Base-by-base conservation (phyloP, 495 filamentous ascomycete genomes). In the Lophiotrema nucula region DNA sequence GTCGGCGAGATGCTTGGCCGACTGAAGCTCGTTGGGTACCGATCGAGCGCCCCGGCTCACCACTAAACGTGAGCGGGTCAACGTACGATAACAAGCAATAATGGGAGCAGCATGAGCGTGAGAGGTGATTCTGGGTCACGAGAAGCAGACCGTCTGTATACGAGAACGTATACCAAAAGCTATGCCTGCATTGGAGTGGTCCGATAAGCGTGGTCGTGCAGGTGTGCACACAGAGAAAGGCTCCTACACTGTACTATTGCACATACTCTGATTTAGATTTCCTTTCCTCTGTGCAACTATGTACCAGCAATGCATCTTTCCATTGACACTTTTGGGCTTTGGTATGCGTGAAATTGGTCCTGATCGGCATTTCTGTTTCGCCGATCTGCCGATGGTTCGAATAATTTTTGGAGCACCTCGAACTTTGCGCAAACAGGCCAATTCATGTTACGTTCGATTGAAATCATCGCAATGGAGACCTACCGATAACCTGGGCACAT, bases 1-100 rank as follows among this genome's bases (percentile, higher is more conserved):
- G 83, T 99, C 21, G 93, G 93, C 55, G 90, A 97, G 82, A 97
- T 99, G 75, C 87, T 97, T 63, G 93, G 93, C 55, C 80, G 92
- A 54, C 79, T 90, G 74, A 96, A 97, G 85, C 70, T 99, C 59
- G 77, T 99, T 67, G 93, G 93, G 59, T 99, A 97, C 79, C 48
- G 70, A 28, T 58, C 62, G 8, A 65, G 25, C 23, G 62, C 48
- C 19, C 53, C 33, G 35, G 64, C 69, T 22, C 70, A 73, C 43
- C 62, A 68, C 44, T 67, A 67, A 48, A 42, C 54, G 44, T 25
- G n/a, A n/a, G n/a, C n/a, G n/a, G n/a, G n/a, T n/a, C n/a, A n/a
- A n/a, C n/a, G n/a, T 48, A 3, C 13, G 27, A 55, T 27, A 21
- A 16, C 1, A 27, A 38, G 31, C 21, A 15, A 19, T 53, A n/a